Conservation (phyloP, 2,329 filamentous ascomycete species). For the Aspergillus sp. region DNA sequence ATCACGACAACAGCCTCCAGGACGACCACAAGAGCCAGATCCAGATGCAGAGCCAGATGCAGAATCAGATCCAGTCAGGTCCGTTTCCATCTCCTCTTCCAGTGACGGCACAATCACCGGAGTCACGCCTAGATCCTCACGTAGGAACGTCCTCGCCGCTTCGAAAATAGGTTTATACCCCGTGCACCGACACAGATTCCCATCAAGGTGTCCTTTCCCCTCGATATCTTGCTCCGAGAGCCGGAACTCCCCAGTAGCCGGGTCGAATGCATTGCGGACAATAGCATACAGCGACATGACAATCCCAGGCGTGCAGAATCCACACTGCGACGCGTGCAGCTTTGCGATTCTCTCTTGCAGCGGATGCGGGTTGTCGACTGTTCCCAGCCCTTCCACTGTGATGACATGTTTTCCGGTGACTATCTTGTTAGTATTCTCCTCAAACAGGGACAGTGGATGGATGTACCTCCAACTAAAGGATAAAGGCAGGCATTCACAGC, state of each 20-base stretch:
- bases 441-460: too few species aligned
- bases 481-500: constrained; percentile 95
- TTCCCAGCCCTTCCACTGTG: constrained; percentile 93
- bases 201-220: constrained; percentile 94
- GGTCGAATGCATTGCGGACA: constrained; percentile 69
- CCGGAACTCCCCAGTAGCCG: constrained; percentile 35
- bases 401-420: constrained; percentile 98
- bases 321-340: constrained; percentile 88
- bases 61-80: too few species aligned
- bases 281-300: constrained; percentile 92
- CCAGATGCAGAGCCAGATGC: too few species aligned
- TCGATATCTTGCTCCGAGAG: constrained; percentile 69
- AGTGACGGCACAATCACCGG: constrained; percentile 58
- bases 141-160: constrained; percentile 56
- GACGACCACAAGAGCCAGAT: constrained; percentile 19
- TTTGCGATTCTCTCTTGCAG: constrained; percentile 88
- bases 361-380: constrained; percentile 81
- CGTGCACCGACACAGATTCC: constrained; percentile 92
- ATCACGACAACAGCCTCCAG: constrained; percentile 28
- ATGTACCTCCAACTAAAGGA: constrained; percentile 65
- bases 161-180: constrained; percentile 93
- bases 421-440: constrained; percentile 30
- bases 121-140: constrained; percentile 65
- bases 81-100: too few species aligned
- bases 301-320: constrained; percentile 96